phyloP scores from a whole-genome alignment of 2,329 filamentous ascomycete species.

The Pseudocercospora fijiensis region DNA sequence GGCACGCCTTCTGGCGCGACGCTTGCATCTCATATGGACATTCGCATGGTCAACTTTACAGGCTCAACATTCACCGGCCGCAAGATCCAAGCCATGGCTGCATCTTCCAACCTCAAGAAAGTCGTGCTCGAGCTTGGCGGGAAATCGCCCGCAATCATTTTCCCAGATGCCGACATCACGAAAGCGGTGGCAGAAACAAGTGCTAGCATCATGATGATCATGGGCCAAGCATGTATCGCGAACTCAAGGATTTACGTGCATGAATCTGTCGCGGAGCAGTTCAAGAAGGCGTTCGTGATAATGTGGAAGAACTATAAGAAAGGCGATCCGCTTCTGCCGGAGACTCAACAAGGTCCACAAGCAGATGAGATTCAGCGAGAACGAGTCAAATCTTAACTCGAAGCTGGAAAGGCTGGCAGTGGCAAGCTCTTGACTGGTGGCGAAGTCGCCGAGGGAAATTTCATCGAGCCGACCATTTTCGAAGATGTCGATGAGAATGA shows the following conservation, averaged over 20 bases:
- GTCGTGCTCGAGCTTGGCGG: conserved; percentile 60
- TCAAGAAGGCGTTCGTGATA: conserved; percentile 60
- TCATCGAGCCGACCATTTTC: conserved; percentile 51
- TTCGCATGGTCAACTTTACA: conserved; percentile 77
- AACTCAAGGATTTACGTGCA: conserved; percentile 61
- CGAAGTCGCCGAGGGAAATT: conserved; percentile 41
- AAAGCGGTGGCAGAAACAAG: conserved; percentile 62
- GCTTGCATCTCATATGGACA: conserved; percentile 63
- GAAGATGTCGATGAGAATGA: conserved; percentile 45
- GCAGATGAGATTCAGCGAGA: conserved; percentile 54
- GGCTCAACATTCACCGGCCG: conserved; percentile 67
- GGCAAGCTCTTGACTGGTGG: conserved; percentile 31
- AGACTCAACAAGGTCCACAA: conserved; percentile 70
- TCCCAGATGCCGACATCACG: conserved; percentile 39
- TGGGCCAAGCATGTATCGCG: conserved; percentile 61
- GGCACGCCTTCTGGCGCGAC: conserved; percentile 63
- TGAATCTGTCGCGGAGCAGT: conserved; percentile 56
- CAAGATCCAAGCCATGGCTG: conserved; percentile 33
- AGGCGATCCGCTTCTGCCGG: conserved; percentile 66
- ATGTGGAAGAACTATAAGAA: conserved; percentile 59
- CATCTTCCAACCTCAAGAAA: conserved; percentile 51
- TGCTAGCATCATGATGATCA: conserved; percentile 52
- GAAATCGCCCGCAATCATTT: conserved; percentile 57
- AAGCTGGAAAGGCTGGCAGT: conserved; percentile 26
- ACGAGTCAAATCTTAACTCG: conserved; percentile 33